These are phyloP conservation scores for Fusarium gaditjirri DNA, from an alignment of 2,329 filamentous ascomycete species.

Conservation along the genomic window DNA sequence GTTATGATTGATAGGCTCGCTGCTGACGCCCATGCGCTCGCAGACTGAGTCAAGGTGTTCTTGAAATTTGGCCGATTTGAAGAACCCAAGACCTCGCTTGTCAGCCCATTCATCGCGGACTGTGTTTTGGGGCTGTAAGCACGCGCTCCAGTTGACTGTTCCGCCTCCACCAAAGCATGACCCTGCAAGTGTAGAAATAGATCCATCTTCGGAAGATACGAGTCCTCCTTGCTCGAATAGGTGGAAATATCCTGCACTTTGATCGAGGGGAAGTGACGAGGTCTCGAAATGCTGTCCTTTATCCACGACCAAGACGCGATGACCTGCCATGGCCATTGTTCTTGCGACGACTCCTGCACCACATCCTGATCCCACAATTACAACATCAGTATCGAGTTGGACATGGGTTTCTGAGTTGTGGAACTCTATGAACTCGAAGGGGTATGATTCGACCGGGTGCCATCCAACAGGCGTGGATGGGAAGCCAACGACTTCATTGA, in stretches of 20 bases:
- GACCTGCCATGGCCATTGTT: not conserved
- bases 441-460: not conserved
- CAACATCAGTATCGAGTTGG: not conserved
- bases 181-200: not conserved
- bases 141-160: constrained; percentile 4
- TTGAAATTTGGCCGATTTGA: not conserved
- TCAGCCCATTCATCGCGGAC: constrained; percentile 5
- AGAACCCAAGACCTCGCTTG: not conserved
- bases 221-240: not conserved
- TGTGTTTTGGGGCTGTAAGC: not conserved
- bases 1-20: not conserved
- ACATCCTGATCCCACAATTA: not conserved
- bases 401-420: not conserved
- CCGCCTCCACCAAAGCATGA: constrained; percentile 4
- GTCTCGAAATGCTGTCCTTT: not conserved
- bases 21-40: not conserved
- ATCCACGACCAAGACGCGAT: not conserved
- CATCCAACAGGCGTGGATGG: not conserved
- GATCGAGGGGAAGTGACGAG: not conserved
- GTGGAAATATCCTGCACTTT: not conserved
- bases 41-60: not conserved
- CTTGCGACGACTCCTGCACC: not conserved
- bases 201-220: not conserved
- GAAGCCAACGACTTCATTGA: not conserved
- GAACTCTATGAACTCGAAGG: not conserved